Conservation (phyloP, 768 basidiomycete species). For the Rhodotorula toruloides region DNA sequence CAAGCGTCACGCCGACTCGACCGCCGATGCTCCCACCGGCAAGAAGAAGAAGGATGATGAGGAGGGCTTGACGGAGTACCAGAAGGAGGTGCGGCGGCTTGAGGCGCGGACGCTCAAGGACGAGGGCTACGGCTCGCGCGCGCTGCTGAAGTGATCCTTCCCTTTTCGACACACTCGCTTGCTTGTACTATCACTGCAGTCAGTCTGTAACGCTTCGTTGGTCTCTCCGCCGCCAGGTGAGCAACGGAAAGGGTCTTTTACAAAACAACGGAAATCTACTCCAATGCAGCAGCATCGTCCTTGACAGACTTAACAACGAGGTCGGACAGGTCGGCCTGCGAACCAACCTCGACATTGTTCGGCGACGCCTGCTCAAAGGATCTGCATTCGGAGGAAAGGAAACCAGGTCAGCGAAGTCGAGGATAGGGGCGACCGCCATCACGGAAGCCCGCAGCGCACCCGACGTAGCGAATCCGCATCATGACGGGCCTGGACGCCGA, state of each 20-base stretch:
- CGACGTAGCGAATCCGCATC: constrained; percentile 45
- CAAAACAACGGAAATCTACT: background rate
- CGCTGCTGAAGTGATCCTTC: constrained; percentile 26
- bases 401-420: background rate
- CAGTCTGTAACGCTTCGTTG: background rate
- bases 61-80: constrained; percentile 11
- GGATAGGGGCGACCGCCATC: background rate
- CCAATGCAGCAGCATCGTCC: constrained; percentile 30
- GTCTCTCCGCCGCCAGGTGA: background rate
- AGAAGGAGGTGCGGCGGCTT: constrained; percentile 24
- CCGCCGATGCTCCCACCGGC: background rate
- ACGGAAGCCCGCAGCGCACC: constrained; percentile 41
- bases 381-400: constrained; percentile 29
- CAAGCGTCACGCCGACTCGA: constrained; percentile 7
- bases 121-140: constrained; percentile 12
- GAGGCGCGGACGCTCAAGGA: constrained; percentile 15
- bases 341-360: constrained; percentile 45
- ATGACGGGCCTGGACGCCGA: constrained; percentile 49
- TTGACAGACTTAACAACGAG: constrained; percentile 45
- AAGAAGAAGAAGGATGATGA: constrained; percentile 11
- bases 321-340: constrained; percentile 46
- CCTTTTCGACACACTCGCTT: background rate
- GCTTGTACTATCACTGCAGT: too few species aligned
- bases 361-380: constrained; percentile 49
- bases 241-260: too few species aligned